These are phyloP conservation scores for Handroanthus guayacan DNA, from an alignment of 257 asterid species.

Conservation along the genomic window DNA sequence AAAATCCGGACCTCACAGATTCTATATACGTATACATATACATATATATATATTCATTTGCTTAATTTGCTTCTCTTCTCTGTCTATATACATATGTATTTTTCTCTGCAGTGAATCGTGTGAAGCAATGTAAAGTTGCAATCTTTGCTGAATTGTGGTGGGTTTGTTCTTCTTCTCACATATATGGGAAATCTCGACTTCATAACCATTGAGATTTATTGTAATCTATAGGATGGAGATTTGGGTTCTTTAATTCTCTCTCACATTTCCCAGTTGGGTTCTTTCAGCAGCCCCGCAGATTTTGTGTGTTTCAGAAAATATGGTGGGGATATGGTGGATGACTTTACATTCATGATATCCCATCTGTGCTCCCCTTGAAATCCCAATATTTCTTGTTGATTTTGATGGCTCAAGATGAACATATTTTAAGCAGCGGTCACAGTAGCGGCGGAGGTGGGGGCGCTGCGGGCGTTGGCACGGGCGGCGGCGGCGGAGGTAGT, in stretches of 20 bases:
- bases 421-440: slow-evolving; percentile 37
- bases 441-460: slow-evolving; percentile 27
- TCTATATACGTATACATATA: neutral
- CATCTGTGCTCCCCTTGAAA: slow-evolving; percentile 35
- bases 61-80: neutral
- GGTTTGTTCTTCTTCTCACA: slow-evolving; percentile 43
- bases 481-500: slow-evolving; percentile 32
- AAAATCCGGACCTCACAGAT: slow-evolving; percentile 60
- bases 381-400: slow-evolving; percentile 22
- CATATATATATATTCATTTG: neutral
- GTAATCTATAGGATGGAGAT: slow-evolving; percentile 39
- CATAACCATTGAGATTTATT: slow-evolving; percentile 20
- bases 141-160: slow-evolving; percentile 50
- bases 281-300: slow-evolving; percentile 30
- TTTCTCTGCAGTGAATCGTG: neutral
- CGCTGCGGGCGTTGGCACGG: slow-evolving; percentile 15
- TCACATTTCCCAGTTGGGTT: slow-evolving; percentile 28
- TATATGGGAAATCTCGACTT: slow-evolving; percentile 35
- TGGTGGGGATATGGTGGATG: slow-evolving; percentile 44
- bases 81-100: slow-evolving; percentile 10
- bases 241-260: slow-evolving; percentile 23
- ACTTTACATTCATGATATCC: slow-evolving; percentile 32
- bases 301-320: slow-evolving; percentile 30
- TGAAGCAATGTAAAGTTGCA: slow-evolving; percentile 26
- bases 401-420: slow-evolving; percentile 62